phyloP scores from a whole-genome alignment of 257 asterid genomes.

The Henckelia pumila region DNA sequence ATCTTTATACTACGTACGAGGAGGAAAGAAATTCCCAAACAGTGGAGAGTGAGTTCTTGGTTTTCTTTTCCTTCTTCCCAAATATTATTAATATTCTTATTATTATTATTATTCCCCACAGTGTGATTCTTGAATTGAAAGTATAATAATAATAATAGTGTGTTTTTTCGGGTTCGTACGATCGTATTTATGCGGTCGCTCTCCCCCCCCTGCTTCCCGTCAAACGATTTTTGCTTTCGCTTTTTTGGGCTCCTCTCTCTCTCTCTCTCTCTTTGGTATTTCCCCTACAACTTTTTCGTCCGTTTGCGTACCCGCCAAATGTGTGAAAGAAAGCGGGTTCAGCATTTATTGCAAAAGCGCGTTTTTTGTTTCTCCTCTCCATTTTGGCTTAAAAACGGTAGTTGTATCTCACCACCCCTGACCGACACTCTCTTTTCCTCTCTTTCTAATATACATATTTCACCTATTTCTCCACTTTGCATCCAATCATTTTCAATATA shows the following conservation, averaged over 20 bases:
- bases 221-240: conserved; percentile 24
- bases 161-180: conserved; percentile 39
- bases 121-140: conserved; percentile 31
- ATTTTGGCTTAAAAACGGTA: conserved; percentile 23
- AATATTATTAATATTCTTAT: not conserved
- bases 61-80: not conserved
- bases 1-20: conserved; percentile 5
- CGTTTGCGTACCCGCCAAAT: conserved; percentile 65
- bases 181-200: conserved; percentile 24
- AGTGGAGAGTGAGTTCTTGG: conserved; percentile 27
- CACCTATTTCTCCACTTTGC: conserved; percentile 20
- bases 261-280: not conserved
- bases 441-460: too few relatives aligned
- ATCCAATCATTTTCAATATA: not conserved
- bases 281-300: conserved; percentile 29
- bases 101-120: conserved; percentile 21
- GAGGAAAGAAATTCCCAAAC: conserved; percentile 11
- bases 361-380: not conserved
- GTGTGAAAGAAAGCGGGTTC: conserved; percentile 32
- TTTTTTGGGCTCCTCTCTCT: conserved; percentile 20
- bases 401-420: conserved; percentile 24
- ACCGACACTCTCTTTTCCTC: conserved; percentile 38
- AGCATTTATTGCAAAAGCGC: conserved; percentile 39
- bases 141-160: not conserved
- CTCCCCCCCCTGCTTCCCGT: conserved; percentile 25